These are phyloP conservation scores for Candida silvicultrix DNA, from an alignment of 805 yeast species.

Conservation along the genomic window DNA sequence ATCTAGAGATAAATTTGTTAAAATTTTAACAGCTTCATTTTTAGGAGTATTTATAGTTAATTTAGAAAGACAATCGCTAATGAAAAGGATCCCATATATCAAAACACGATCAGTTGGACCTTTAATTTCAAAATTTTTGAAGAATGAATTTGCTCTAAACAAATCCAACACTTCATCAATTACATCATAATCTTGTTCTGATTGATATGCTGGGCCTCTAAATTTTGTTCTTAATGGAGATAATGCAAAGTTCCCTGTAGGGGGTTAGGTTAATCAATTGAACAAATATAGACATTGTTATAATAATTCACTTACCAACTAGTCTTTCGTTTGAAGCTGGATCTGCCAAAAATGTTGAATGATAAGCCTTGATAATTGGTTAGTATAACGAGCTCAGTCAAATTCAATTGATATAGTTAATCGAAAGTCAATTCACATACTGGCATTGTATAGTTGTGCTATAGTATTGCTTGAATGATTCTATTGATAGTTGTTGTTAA, in stretches of 20 bases:
- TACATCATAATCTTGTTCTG: slow-evolving; percentile 75
- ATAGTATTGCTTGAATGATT: no score
- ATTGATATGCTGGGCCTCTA: slow-evolving; percentile 89
- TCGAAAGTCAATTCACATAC: no score
- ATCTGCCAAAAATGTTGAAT: slow-evolving; percentile 70
- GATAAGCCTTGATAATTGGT: slow-evolving; percentile 51
- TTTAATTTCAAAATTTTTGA: slow-evolving; percentile 93
- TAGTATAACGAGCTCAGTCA: no score
- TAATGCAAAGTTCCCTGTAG: slow-evolving; percentile 65
- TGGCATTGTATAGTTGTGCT: no score
- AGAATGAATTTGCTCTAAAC: slow-evolving; percentile 93
- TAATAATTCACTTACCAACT: slow-evolving; percentile 50
- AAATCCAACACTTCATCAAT: slow-evolving; percentile 87
- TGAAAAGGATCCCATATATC: slow-evolving; percentile 87
- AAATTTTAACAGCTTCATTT: slow-evolving; percentile 56
- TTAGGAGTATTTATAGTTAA: slow-evolving; percentile 43
- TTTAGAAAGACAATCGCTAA: slow-evolving; percentile 75
- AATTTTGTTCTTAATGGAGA: slow-evolving; percentile 78
- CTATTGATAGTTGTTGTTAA: no score
- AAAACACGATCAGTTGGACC: slow-evolving; percentile 91
- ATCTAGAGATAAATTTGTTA: slow-evolving; percentile 83
- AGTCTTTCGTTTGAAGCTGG: slow-evolving; percentile 50
- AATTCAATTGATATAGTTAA: no score
- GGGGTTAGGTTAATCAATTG: no score
- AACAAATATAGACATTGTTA: no score